Evolutionary conservation across 2,329 filamentous ascomycete genomes (phyloP).

Genomic region (Colletotrichum falcatum): DNA sequence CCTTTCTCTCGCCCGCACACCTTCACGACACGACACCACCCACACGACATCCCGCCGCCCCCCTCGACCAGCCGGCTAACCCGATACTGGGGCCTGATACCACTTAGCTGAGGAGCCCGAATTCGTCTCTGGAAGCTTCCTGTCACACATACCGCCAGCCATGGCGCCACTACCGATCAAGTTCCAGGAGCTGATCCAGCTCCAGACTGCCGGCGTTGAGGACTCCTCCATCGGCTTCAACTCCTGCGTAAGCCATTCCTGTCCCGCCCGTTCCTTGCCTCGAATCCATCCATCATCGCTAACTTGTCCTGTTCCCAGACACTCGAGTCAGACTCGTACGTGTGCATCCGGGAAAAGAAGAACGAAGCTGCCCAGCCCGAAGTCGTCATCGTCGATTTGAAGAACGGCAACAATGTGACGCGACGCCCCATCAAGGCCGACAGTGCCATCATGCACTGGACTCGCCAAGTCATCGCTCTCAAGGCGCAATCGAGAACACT

Average conservation of each 20-base stretch:
- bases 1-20: constrained; percentile 21
- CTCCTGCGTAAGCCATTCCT: constrained; percentile 72
- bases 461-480: constrained; percentile 93
- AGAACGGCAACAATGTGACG: constrained; percentile 96
- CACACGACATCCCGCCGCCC: constrained; percentile 33
- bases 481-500: constrained; percentile 94
- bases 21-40: constrained; percentile 31
- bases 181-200: constrained; percentile 90
- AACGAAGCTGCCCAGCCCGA: constrained; percentile 86
- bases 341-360: constrained; percentile 96
- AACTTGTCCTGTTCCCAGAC: constrained; percentile 84
- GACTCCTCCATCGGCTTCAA: constrained; percentile 77
- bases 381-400: constrained; percentile 97
- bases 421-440: constrained; percentile 97
- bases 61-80: constrained; percentile 29
- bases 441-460: constrained; percentile 99
- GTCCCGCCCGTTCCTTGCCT: constrained; percentile 62
- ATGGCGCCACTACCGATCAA: constrained; percentile 87
- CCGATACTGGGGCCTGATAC: constrained; percentile 17
- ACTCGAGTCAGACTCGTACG: constrained; percentile 95
- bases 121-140: constrained; percentile 31
- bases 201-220: constrained; percentile 62
- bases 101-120: constrained; percentile 25
- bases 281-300: constrained; percentile 72
- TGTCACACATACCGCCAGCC: constrained; percentile 44